Conservation (phyloP, 345 rosid genomes). For the Eucalyptus cladocalyx region DNA sequence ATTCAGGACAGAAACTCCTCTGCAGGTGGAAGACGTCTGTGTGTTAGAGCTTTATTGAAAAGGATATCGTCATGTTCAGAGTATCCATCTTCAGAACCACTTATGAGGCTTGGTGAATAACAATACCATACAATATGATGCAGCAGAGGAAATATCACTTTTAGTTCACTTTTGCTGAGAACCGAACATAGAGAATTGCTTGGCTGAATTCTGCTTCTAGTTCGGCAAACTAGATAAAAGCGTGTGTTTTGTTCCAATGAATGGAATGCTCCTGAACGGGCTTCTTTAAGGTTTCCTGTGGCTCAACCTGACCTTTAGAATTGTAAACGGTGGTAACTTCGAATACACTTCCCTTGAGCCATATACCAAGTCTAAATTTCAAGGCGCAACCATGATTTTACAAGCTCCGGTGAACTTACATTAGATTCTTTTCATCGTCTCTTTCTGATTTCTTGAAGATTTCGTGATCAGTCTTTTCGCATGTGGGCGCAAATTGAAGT, state of each 20-base stretch:
- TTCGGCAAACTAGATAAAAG: too few relatives aligned
- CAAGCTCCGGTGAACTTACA: not conserved
- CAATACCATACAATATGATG: rapidly evolving
- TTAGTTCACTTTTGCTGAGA: too few relatives aligned
- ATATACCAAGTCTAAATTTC: not conserved
- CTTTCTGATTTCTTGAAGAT: not conserved
- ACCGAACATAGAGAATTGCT: too few relatives aligned
- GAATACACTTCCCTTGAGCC: not conserved
- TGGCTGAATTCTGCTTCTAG: too few relatives aligned
- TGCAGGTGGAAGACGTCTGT: rapidly evolving
- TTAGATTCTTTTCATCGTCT: not conserved
- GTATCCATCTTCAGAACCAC: too few relatives aligned
- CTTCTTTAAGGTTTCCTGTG: not conserved
- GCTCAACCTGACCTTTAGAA: not conserved
- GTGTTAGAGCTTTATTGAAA: too few relatives aligned
- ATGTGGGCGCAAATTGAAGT: not conserved
- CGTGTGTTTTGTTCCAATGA: too few relatives aligned
- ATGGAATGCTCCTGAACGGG: not conserved
- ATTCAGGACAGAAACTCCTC: too few relatives aligned
- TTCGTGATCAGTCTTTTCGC: too few relatives aligned
- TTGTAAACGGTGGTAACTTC: rapidly evolving
- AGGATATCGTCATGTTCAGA: too few relatives aligned
- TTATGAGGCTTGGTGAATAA: too few relatives aligned
- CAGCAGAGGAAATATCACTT: too few relatives aligned
- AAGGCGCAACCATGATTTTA: not conserved